Evolutionary conservation across 768 basidiomycete species (phyloP), one percentile per base, ranked within the genome.

Genomic region (Amanita thiersii): DNA sequence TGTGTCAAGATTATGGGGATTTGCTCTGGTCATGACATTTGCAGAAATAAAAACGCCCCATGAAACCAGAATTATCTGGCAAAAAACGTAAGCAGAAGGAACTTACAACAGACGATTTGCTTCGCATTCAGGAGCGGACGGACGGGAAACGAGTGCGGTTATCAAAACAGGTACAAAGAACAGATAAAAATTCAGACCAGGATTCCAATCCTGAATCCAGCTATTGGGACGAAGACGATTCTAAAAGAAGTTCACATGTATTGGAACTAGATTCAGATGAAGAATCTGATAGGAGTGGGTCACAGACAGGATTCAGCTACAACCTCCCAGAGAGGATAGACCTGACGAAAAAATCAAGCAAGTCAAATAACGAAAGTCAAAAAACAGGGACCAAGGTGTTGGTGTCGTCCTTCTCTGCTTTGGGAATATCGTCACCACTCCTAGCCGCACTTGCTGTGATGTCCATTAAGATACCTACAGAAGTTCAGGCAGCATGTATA

Each of bases 401-500:
- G 18, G 50, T 54, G 3, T 30, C 50, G 24, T 66, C 73, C 12
- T 88, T 85, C 47, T 54, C 60, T 11, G 67, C 72, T 2, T 63
- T 88, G 45, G 79, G 77, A 2, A 69, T 87, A 46, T 79, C 78
- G 0, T 44, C 66, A 2, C 55, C 67, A 2, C 66, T 99, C 24
- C 73, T 79, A 40, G 52, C 63, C 10, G 79, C 89, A 1, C 68
- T 98, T 40, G 63, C 61, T 21, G 71, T 74, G 25, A 91, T 99
- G 84, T 88, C 90, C 10, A 97, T 98, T 46, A 72, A 70, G 26
- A 56, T 60, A 2, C 93, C 94, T 0, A 97, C 94, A 0, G 80
- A 84, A 47, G 81, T 99, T 20, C 94, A 99, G 54, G 69, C 73
- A 0, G 87, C 88, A 3, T 97, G 93, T 58, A 86, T 99, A 53